Conservation (phyloP, 495 filamentous ascomycete species). For the Pyrenopolyporus hunteri region DNA sequence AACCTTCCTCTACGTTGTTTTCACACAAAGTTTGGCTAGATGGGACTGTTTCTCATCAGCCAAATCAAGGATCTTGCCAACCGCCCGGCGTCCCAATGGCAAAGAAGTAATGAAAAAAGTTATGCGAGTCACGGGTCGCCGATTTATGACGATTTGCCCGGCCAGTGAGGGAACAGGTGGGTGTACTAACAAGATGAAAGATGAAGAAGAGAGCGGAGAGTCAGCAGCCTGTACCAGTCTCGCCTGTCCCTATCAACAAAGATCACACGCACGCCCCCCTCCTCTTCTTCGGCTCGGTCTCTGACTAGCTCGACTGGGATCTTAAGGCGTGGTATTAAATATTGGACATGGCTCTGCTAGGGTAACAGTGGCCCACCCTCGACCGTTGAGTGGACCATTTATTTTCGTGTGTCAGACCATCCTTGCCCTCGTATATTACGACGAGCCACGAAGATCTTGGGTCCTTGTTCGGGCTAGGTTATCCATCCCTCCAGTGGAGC, state of each 20-base stretch:
- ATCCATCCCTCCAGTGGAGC: conserved; percentile 39
- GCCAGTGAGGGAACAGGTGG: conserved; percentile 34
- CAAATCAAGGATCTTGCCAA: conserved; percentile 40
- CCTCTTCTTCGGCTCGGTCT: conserved; percentile 29
- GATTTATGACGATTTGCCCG: conserved; percentile 46
- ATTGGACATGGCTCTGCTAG: conserved; percentile 43
- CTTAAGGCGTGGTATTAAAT: conserved; percentile 42
- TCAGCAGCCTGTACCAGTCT: conserved; percentile 38
- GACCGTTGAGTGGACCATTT: conserved; percentile 44
- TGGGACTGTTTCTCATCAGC: conserved; percentile 22
- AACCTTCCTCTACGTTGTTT: neutral
- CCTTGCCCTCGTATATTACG: conserved; percentile 46
- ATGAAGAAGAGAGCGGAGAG: conserved; percentile 35
- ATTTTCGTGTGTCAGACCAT: conserved; percentile 51
- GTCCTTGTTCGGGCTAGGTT: conserved; percentile 38
- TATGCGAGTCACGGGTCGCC: conserved; percentile 50
- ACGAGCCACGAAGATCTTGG: conserved; percentile 44
- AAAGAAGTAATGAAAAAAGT: conserved; percentile 41
- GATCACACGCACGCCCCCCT: conserved; percentile 41
- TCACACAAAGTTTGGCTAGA: conserved; percentile 26
- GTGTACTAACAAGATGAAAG: conserved; percentile 39
- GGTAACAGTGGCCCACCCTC: conserved; percentile 37
- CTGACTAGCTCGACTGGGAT: conserved; percentile 30
- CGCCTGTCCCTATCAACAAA: conserved; percentile 18
- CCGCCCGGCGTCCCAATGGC: conserved; percentile 34